Base-by-base conservation (phyloP, 148 eudicot genomes). In the Chenopodium quinoa region DNA sequence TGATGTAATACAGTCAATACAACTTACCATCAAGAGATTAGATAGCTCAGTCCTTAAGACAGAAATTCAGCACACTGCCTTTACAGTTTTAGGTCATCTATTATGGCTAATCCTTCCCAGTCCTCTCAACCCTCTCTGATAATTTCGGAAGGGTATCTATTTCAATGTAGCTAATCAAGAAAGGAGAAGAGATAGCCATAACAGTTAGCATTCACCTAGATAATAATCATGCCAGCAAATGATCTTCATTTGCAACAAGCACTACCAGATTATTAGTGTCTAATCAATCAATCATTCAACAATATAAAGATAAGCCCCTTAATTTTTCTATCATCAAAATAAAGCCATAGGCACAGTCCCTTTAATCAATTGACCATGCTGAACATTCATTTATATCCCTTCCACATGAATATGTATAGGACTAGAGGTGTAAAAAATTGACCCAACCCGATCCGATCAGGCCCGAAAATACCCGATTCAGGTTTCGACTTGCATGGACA, bases 1-100 rank as follows among this genome's bases (percentile, higher is more conserved):
- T 27, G 22, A 74, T n/a, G 76, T n/a, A 73, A 74, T 50, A 50
- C 40, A 50, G 62, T 73, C 27, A n/a, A 23, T 25, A 48, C 77
- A 74, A 7, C 62, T 48, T 27, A 52, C 37, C 6, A 12, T 7
- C 32, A 52, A 48, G n/a, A 4, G 77, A 74, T 25, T 27, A 52
- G 16, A 74, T 48, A 27, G 77, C 40, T 74, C 1, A 50, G 77
- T 44, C n/a, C 22, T 56, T 17, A 14, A 17, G 31, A 72, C 76
- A n/a, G 7, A n/a, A 47, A 48, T 34, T 73, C 32, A 25, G 48
- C 58, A 48, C 16, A 23, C 11, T n/a, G 56, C 62, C 62, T 56
- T 56, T 0, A 56, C 62, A 56, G 2, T 56, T 56, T 54, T 56
- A 2, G 5, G 16, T 56, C 62, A 14, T 3, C 17, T 4, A 56